phyloP scores from a whole-genome alignment of 2,329 filamentous ascomycete genomes.

The Venturia asperata region DNA sequence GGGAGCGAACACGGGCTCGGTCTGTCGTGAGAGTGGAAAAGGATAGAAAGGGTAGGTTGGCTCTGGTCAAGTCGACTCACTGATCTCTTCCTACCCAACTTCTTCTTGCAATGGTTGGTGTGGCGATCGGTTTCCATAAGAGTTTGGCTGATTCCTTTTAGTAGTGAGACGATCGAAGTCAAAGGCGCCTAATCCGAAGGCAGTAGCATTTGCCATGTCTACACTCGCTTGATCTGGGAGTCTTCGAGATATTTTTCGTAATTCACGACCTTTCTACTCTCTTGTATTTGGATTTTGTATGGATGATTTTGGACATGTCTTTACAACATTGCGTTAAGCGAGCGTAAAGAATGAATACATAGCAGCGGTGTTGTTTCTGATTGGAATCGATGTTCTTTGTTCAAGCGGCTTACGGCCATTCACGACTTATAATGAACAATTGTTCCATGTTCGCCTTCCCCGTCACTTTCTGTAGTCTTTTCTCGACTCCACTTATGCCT shows the following conservation, averaged over 20 bases:
- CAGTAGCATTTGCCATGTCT: conserved; percentile 20
- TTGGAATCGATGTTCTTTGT: neutral
- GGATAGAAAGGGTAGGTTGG: conserved; percentile 94
- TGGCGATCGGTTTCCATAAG: neutral
- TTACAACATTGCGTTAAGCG: neutral
- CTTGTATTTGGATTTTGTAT: neutral
- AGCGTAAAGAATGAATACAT: neutral
- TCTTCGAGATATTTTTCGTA: neutral
- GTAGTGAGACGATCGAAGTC: conserved; percentile 13
- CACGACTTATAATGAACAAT: neutral
- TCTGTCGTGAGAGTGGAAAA: conserved; percentile 67
- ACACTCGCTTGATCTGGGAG: conserved; percentile 16
- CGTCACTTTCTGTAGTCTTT: no score
- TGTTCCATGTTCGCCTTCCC: no score
- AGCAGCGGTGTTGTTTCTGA: neutral
- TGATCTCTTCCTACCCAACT: conserved; percentile 15
- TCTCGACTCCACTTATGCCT: no score
- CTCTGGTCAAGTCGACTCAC: conserved; percentile 70
- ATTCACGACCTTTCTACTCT: neutral
- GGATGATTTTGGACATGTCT: neutral
- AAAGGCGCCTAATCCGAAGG: conserved; percentile 20
- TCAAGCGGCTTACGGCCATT: neutral
- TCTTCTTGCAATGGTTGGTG: conserved; percentile 15
- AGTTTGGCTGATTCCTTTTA: neutral
- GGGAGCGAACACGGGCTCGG: conserved; percentile 28